Evolutionary conservation across 352 stramenopile genomes (phyloP).

Genomic region (Pythium pyrilobum): DNA sequence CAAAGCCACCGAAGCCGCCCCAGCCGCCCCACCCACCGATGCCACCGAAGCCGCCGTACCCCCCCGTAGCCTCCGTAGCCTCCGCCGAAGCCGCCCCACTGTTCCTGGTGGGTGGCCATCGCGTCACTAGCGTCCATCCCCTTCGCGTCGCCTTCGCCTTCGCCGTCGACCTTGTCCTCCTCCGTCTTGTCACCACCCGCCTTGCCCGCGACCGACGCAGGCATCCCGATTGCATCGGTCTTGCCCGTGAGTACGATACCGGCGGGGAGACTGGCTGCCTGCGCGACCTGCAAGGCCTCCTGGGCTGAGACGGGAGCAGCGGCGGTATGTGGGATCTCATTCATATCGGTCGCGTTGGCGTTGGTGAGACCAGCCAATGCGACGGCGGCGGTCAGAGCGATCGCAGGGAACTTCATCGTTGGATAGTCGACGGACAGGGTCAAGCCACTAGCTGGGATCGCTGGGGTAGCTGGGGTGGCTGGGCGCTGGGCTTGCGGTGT

Average conservation of each 20-base stretch:
- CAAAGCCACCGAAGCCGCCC: slow-evolving; percentile 2
- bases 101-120: neutral
- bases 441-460: too few species aligned
- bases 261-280: neutral
- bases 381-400: neutral
- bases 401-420: neutral
- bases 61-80: neutral
- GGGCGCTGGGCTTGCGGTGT: too few species aligned
- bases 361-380: neutral
- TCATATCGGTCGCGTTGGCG: neutral
- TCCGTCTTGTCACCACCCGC: too few species aligned
- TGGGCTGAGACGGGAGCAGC: neutral
- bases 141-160: neutral
- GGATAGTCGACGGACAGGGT: too few species aligned
- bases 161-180: neutral
- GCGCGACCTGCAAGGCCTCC: neutral
- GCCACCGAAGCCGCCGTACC: neutral
- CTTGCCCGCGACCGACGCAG: neutral
- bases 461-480: too few species aligned
- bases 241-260: neutral
- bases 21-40: neutral
- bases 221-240: neutral
- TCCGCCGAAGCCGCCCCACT: neutral
- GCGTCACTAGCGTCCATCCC: neutral
- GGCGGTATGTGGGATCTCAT: neutral